A percentile compares a stretch with the other conserved stretches of the same genome.
Conservation (phyloP, 176 grass and related monocot genomes). For the Triticum monococcum region DNA sequence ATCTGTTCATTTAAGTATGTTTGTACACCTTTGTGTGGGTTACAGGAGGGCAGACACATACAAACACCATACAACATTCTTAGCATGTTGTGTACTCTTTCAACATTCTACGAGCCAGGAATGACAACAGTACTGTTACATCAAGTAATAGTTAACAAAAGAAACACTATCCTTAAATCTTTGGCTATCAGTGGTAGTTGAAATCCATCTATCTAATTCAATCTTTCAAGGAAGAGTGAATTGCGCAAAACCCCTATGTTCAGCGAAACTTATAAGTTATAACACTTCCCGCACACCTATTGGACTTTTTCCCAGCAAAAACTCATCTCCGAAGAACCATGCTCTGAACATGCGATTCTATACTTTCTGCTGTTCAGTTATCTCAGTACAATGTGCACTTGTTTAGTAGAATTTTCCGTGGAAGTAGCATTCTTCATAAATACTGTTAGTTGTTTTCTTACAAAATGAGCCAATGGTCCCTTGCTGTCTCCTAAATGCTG, state of each 20-base stretch:
- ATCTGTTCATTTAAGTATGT: background rate
- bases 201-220: background rate
- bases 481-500: background rate
- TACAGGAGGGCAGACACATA: background rate
- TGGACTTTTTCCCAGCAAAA: background rate
- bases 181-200: background rate
- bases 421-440: background rate
- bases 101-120: background rate
- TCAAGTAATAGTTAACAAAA: background rate
- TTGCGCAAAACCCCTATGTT: background rate
- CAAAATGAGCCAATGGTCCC: background rate
- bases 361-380: background rate
- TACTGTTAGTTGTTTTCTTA: background rate
- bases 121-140: background rate
- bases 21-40: background rate
- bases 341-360: background rate
- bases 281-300: background rate
- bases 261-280: background rate
- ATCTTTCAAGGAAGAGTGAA: background rate
- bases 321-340: background rate
- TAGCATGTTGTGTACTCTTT: background rate
- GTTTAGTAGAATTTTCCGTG: background rate
- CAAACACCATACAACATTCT: background rate
- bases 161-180: background rate
- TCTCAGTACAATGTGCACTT: background rate